Percentiles rank a stretch among this genome's conserved stretches.
These are phyloP conservation scores for Saururus chinensis DNA, from an alignment of 164 flowering plant species.

Conservation along the genomic window DNA sequence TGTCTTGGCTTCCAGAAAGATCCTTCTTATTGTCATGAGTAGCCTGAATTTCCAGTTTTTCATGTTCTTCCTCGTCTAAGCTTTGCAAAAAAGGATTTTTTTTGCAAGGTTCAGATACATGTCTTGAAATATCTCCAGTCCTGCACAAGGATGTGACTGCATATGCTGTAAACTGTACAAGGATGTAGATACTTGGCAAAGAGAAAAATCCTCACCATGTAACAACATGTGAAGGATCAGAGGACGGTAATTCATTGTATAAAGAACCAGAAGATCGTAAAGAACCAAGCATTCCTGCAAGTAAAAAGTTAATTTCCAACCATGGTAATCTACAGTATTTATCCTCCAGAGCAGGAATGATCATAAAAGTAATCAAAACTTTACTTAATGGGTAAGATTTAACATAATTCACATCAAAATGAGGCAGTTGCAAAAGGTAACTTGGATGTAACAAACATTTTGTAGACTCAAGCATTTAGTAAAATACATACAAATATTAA, in stretches of 20 bases:
- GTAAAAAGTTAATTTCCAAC: not conserved
- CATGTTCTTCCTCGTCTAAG: slow-evolving; percentile 51
- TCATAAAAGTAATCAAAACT: not conserved
- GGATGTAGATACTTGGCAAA: not conserved
- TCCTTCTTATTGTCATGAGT: slow-evolving; percentile 11
- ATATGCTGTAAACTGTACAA: not conserved
- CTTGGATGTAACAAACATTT: not conserved
- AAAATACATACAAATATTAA: too few species aligned
- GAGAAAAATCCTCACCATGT: slow-evolving; percentile 58
- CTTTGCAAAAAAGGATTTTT: slow-evolving; percentile 82
- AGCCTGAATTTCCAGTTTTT: slow-evolving; percentile 2
- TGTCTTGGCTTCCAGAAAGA: slow-evolving; percentile 16
- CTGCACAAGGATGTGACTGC: slow-evolving; percentile 23
- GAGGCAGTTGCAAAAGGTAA: not conserved
- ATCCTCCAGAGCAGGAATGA: not conserved
- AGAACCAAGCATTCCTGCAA: slow-evolving; percentile 86
- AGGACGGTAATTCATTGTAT: slow-evolving; percentile 34
- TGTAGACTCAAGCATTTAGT: not conserved
- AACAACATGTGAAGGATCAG: slow-evolving; percentile 24
- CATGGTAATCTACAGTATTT: too few species aligned
- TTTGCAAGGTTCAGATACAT: slow-evolving; percentile 47
- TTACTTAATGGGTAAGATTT: not conserved
- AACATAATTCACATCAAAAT: not conserved
- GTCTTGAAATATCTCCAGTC: slow-evolving; percentile 57
- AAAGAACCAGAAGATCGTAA: slow-evolving; percentile 70